Conservation (phyloP, 371 early-diverging fungal species). For the Mucor mucedo region DNA sequence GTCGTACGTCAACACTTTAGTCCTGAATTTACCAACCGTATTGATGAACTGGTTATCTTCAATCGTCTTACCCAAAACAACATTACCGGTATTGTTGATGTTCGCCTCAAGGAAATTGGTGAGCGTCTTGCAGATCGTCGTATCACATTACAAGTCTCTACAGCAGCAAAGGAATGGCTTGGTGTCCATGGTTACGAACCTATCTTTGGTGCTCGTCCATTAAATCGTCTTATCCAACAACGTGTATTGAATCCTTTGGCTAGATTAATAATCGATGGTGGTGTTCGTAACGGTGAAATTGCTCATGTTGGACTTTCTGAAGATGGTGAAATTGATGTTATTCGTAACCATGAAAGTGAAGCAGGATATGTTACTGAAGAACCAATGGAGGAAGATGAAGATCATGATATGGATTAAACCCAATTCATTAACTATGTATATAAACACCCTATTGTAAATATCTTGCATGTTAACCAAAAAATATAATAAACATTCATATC, state of each 20-base stretch:
- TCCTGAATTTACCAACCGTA: constrained; percentile 91
- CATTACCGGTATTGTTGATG: constrained; percentile 83
- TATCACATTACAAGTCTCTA: constrained; percentile 67
- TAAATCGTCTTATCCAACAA: constrained; percentile 86
- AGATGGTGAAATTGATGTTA: constrained; percentile 37
- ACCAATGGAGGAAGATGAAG: constrained; percentile 49
- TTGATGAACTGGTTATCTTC: constrained; percentile 88
- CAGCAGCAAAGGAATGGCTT: constrained; percentile 79
- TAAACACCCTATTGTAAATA: constrained; percentile 4
- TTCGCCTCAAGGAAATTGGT: constrained; percentile 81
- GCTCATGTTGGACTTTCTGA: constrained; percentile 54
- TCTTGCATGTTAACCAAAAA: no score
- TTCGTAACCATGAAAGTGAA: constrained; percentile 54
- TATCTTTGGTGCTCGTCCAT: constrained; percentile 84
- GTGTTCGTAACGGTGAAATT: constrained; percentile 68
- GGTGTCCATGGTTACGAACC: constrained; percentile 83
- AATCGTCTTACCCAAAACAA: constrained; percentile 75
- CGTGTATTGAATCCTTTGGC: constrained; percentile 82
- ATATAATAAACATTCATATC: no score
- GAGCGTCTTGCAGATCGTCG: constrained; percentile 74
- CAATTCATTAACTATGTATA: not conserved
- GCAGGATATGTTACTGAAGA: constrained; percentile 46
- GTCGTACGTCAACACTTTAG: constrained; percentile 84
- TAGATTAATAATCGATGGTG: constrained; percentile 77
- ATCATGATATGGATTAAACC: constrained; percentile 39